Conservation (phyloP, 148 eudicot species). For the Heliamphora exappendiculata region DNA sequence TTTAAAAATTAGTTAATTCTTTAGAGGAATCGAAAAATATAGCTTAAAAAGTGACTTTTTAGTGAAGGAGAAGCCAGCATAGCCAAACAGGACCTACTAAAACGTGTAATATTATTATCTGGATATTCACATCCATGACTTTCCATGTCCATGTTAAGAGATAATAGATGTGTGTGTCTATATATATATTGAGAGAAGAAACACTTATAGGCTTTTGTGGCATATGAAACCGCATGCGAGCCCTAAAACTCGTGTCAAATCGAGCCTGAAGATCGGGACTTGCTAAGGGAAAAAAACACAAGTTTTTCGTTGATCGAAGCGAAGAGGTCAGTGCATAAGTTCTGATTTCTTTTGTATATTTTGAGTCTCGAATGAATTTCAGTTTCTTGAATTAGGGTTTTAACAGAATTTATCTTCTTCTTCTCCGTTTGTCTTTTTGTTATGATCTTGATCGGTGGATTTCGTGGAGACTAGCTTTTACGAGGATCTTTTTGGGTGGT, state of each 20-base stretch:
- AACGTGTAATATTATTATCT: neutral
- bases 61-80: too few species aligned
- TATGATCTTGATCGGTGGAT: conserved; percentile 10
- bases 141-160: neutral
- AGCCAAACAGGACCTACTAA: too few species aligned
- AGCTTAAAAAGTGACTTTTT: too few species aligned
- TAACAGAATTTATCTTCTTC: too few species aligned
- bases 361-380: neutral
- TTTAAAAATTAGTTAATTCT: too few species aligned
- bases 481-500: neutral
- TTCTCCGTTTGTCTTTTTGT: neutral
- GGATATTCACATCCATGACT: conserved; percentile 14
- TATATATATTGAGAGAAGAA: conserved; percentile 8
- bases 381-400: neutral
- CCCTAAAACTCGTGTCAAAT: conserved; percentile 10
- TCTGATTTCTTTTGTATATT: neutral
- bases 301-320: neutral
- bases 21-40: too few species aligned
- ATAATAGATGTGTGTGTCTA: neutral
- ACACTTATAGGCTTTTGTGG: conserved; percentile 20
- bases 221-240: neutral
- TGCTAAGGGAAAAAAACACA: neutral
- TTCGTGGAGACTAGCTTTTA: neutral
- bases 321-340: conserved; percentile 8
- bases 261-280: neutral